Evolutionary conservation across 2,329 filamentous ascomycete species (phyloP).

Genomic region (Bipolaris bicolor): DNA sequence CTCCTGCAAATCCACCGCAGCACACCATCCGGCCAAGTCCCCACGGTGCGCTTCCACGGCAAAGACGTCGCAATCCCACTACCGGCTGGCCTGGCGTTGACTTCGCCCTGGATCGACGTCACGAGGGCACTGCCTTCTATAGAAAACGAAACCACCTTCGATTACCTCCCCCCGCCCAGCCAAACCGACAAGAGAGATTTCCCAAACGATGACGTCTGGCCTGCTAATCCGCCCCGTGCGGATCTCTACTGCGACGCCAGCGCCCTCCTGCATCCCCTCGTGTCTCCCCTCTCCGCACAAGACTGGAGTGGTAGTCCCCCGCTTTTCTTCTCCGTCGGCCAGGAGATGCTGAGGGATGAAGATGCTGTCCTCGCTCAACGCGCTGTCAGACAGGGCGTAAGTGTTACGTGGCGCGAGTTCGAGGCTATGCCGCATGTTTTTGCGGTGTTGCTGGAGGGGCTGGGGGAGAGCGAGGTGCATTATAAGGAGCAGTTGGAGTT

Average conservation of each 20-base stretch:
- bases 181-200: constrained; percentile 45
- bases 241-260: constrained; percentile 56
- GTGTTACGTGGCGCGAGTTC: constrained; percentile 72
- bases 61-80: constrained; percentile 64
- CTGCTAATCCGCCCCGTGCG: constrained; percentile 52
- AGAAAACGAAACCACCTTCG: constrained; percentile 60
- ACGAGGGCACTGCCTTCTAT: constrained; percentile 67
- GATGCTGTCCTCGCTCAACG: constrained; percentile 64
- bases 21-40: no score
- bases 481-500: constrained; percentile 47
- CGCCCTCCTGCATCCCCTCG: constrained; percentile 68
- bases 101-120: constrained; percentile 75
- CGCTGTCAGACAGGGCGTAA: constrained; percentile 63
- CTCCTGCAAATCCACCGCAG: constrained; percentile 70
- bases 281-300: constrained; percentile 63
- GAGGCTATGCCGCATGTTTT: constrained; percentile 82
- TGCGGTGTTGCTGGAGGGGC: constrained; percentile 51
- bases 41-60: constrained; percentile 68
- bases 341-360: constrained; percentile 76
- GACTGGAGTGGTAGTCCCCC: constrained; percentile 70
- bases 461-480: constrained; percentile 40
- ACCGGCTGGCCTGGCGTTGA: constrained; percentile 68
- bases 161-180: constrained; percentile 65
- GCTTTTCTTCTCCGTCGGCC: constrained; percentile 70
- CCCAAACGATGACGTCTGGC: constrained; percentile 58